Evolutionary conservation across 2,329 filamentous ascomycete genomes (phyloP).

Genomic region (Metarhizium album): DNA sequence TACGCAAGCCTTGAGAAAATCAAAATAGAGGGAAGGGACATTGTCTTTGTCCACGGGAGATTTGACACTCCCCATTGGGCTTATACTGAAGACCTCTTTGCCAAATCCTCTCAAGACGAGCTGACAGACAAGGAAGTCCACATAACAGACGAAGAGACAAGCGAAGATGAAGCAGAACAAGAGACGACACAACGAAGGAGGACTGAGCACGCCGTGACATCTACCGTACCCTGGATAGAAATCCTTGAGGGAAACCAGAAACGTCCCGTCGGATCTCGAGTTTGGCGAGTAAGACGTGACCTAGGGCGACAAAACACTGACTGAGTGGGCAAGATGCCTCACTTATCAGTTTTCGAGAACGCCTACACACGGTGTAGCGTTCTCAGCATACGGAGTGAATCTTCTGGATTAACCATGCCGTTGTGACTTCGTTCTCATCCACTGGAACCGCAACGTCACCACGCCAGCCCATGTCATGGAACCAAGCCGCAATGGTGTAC

Average conservation of each 20-base stretch:
- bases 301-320: conserved; percentile 33
- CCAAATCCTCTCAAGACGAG: conserved; percentile 21
- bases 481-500: neutral
- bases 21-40: conserved; percentile 29
- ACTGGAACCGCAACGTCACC: neutral
- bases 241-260: conserved; percentile 43
- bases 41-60: conserved; percentile 57
- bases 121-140: conserved; percentile 18
- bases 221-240: conserved; percentile 48
- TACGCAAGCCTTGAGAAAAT: conserved; percentile 28
- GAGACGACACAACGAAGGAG: conserved; percentile 17
- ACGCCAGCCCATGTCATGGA: neutral
- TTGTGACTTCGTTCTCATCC: no score
- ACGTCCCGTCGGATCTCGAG: conserved; percentile 45
- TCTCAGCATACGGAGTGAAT: neutral
- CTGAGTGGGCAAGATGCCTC: neutral
- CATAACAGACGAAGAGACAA: conserved; percentile 23
- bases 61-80: conserved; percentile 61
- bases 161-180: conserved; percentile 18
- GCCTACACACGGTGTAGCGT: neutral
- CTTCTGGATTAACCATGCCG: neutral
- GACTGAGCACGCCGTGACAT: conserved; percentile 11
- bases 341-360: neutral
- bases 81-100: conserved; percentile 52
- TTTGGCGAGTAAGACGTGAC: conserved; percentile 55